These are phyloP conservation scores for Yamadazyma friedrichii DNA, from an alignment of 1,139 yeast genomes.

Conservation along the genomic window DNA sequence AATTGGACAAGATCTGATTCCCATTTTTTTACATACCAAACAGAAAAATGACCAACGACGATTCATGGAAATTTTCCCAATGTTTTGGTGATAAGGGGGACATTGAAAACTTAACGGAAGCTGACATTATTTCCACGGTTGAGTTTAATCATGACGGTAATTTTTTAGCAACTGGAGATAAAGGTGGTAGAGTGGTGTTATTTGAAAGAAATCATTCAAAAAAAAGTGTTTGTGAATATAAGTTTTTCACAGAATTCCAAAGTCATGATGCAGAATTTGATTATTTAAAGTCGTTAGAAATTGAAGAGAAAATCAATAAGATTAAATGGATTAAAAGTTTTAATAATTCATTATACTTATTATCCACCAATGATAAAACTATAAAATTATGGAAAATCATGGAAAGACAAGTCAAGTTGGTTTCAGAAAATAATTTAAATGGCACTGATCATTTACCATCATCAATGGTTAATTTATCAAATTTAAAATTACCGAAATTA, in stretches of 20 bases:
- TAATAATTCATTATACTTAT: constrained; percentile 82
- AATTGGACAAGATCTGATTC: not conserved
- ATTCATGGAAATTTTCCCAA: constrained; percentile 71
- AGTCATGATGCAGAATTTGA: constrained; percentile 99
- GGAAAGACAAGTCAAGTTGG: constrained; percentile 90
- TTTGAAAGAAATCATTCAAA: constrained; percentile 85
- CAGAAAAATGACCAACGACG: constrained; percentile 19
- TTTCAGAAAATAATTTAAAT: constrained; percentile 81
- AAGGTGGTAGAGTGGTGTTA: constrained; percentile 96
- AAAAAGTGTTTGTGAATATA: constrained; percentile 77
- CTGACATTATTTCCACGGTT: constrained; percentile 95
- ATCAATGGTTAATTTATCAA: constrained; percentile 21
- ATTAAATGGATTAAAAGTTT: constrained; percentile 93
- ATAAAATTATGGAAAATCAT: constrained; percentile 95
- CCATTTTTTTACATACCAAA: too few relatives aligned
- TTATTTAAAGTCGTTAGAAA: constrained; percentile 90
- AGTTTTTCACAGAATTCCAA: constrained; percentile 95
- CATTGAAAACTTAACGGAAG: constrained; percentile 92
- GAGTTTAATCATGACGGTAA: constrained; percentile 96
- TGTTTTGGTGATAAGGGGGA: constrained; percentile 99
- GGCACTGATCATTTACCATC: constrained; percentile 32
- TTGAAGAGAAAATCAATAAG: constrained; percentile 96
- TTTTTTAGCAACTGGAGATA: constrained; percentile 95
- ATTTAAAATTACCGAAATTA: constrained; percentile 78
- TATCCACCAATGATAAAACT: constrained; percentile 95